These are phyloP conservation scores for Hirsutella thompsonii DNA, from an alignment of 2,329 filamentous ascomycete species.

Conservation along the genomic window DNA sequence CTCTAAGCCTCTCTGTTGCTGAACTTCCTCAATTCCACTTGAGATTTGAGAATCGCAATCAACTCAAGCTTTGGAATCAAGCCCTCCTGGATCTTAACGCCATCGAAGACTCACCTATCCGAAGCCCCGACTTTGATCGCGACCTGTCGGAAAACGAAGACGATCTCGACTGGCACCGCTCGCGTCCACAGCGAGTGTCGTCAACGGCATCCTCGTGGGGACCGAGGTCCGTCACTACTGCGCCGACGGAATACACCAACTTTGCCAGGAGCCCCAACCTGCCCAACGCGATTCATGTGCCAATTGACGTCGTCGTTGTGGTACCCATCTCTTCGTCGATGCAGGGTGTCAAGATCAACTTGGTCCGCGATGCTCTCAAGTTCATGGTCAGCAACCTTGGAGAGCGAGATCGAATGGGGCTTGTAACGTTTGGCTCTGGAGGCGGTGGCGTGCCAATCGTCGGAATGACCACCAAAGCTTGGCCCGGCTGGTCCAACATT, in stretches of 20 bases:
- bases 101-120: conserved; percentile 48
- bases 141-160: conserved; percentile 78
- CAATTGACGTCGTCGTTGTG: conserved; percentile 89
- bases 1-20: conserved; percentile 77
- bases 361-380: conserved; percentile 79
- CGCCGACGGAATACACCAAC: conserved; percentile 83
- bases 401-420: conserved; percentile 87
- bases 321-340: conserved; percentile 96
- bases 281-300: conserved; percentile 59
- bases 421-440: conserved; percentile 94
- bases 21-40: conserved; percentile 93
- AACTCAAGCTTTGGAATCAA: conserved; percentile 84
- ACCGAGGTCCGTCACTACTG: conserved; percentile 71
- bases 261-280: conserved; percentile 36
- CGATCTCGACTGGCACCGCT: conserved; percentile 64
- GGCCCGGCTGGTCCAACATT: conserved; percentile 82
- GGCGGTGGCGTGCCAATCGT: conserved; percentile 87
- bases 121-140: conserved; percentile 66
- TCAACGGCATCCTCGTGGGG: conserved; percentile 77
- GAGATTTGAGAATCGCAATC: conserved; percentile 69
- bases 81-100: conserved; percentile 74
- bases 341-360: conserved; percentile 97
- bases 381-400: conserved; percentile 87
- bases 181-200: conserved; percentile 55
- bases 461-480: conserved; percentile 94